Conservation (phyloP, 2,329 filamentous ascomycete species). For the Aspergillus pseudotamarii region DNA sequence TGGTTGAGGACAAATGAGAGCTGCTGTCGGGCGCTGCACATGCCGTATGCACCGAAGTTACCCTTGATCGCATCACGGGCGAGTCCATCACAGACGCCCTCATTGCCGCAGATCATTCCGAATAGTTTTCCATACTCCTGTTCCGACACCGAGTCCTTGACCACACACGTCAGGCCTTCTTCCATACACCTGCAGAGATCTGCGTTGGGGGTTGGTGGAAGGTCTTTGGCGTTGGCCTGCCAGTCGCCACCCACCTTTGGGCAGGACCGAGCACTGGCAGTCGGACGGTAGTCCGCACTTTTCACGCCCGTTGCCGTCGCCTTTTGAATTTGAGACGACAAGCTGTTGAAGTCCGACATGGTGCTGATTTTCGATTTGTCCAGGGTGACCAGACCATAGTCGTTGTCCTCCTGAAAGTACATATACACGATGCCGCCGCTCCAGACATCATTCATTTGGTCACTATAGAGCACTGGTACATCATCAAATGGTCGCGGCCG, state of each 20-base stretch:
- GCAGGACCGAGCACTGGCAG: constrained; percentile 72
- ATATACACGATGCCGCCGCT: constrained; percentile 98
- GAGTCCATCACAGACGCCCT: constrained; percentile 44
- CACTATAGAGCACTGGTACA: constrained; percentile 76
- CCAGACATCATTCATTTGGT: constrained; percentile 82
- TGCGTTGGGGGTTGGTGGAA: constrained; percentile 81
- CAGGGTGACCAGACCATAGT: constrained; percentile 72
- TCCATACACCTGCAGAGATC: constrained; percentile 86
- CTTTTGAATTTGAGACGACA: constrained; percentile 70
- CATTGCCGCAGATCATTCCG: constrained; percentile 47
- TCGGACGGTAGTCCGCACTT: constrained; percentile 68
- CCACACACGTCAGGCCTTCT: constrained; percentile 70
- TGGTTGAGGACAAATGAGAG: constrained; percentile 51
- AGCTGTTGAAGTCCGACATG: constrained; percentile 72
- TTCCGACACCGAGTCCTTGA: constrained; percentile 59
- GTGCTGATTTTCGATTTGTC: constrained; percentile 65
- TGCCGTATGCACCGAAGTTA: constrained; percentile 51
- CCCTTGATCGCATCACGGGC: constrained; percentile 42
- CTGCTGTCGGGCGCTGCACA: constrained; percentile 48
- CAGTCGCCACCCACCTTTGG: constrained; percentile 68
- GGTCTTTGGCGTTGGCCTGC: constrained; percentile 64
- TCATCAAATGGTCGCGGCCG: constrained; percentile 80
- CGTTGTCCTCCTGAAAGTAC: constrained; percentile 90
- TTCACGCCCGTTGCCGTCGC: constrained; percentile 68
- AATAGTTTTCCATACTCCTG: constrained; percentile 67